A percentile compares a stretch with the other conserved stretches of the same genome.
Evolutionary conservation across 2,329 filamentous ascomycete species (phyloP).

Genomic region (Verticillium dahliae): DNA sequence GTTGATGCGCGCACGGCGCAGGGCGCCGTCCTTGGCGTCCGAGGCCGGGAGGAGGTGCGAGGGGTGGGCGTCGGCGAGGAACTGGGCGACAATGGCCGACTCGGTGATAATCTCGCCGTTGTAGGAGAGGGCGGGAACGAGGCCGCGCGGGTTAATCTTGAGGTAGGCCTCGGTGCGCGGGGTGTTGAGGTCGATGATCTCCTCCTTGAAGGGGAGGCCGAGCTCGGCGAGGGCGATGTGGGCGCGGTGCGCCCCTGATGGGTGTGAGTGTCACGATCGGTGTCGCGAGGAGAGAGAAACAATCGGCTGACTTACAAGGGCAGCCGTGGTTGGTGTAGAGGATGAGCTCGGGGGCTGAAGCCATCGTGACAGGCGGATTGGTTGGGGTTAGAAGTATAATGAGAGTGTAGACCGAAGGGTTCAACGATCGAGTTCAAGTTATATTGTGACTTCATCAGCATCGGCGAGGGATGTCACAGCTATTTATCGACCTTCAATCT

Average conservation of each 20-base stretch:
- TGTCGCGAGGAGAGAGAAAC: no score
- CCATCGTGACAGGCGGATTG: neutral
- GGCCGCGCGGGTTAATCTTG: conserved; percentile 69
- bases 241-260: conserved; percentile 62
- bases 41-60: conserved; percentile 57
- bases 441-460: neutral
- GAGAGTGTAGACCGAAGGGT: neutral
- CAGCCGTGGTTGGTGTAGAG: conserved; percentile 66
- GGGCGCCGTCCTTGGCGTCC: conserved; percentile 43
- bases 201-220: conserved; percentile 59
- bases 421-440: neutral
- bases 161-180: conserved; percentile 71
- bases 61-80: conserved; percentile 63
- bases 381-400: neutral
- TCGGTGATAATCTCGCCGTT: conserved; percentile 64
- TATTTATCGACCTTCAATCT: neutral
- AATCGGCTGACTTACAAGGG: conserved; percentile 41
- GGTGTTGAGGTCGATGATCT: conserved; percentile 62
- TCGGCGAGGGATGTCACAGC: neutral
- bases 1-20: conserved; percentile 57
- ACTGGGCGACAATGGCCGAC: conserved; percentile 66
- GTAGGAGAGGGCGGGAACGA: conserved; percentile 66
- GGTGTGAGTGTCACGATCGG: no score
- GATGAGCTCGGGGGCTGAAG: conserved; percentile 39
- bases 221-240: conserved; percentile 66